phyloP scores from a whole-genome alignment of 2,329 filamentous ascomycete species.

The Leptodontidium sp. region DNA sequence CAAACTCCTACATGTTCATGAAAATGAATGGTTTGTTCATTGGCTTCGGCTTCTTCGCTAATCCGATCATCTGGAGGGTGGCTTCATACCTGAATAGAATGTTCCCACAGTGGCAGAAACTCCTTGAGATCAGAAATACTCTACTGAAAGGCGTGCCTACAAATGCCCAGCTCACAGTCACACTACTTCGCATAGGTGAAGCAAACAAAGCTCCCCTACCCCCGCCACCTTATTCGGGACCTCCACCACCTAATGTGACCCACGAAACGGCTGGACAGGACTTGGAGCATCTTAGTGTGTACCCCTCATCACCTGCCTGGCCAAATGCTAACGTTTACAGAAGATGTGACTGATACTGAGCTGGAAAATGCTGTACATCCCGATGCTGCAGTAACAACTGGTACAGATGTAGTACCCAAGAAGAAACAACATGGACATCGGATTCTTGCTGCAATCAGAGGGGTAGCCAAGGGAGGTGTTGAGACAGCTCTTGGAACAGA shows the following conservation, averaged over 20 bases:
- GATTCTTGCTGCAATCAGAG: conserved; percentile 69
- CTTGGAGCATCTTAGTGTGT: conserved; percentile 59
- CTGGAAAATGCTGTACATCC: conserved; percentile 49
- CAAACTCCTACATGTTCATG: conserved; percentile 65
- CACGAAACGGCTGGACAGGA: conserved; percentile 58
- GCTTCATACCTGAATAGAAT: conserved; percentile 66
- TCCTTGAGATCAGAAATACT: conserved; percentile 66
- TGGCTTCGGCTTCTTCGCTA: conserved; percentile 83
- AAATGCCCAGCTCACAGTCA: conserved; percentile 84
- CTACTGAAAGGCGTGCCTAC: conserved; percentile 84
- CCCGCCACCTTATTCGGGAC: conserved; percentile 61
- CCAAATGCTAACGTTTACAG: conserved; percentile 31
- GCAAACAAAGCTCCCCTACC: conserved; percentile 80
- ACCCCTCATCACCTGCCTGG: conserved; percentile 46
- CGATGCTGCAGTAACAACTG: conserved; percentile 48
- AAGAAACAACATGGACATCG: conserved; percentile 43
- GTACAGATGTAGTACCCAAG: conserved; percentile 27
- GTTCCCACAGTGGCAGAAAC: conserved; percentile 77
- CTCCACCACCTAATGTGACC: conserved; percentile 51
- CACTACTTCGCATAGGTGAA: conserved; percentile 82
- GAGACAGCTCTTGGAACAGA: conserved; percentile 76
- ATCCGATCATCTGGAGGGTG: conserved; percentile 72
- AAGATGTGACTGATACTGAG: conserved; percentile 43
- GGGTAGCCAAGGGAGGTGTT: conserved; percentile 68
- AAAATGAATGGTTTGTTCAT: conserved; percentile 72